Percentiles rank a stretch among this genome's conserved stretches.
phyloP scores from a whole-genome alignment of 148 eudicot genomes.

The Vaccinium macrocarpon region DNA sequence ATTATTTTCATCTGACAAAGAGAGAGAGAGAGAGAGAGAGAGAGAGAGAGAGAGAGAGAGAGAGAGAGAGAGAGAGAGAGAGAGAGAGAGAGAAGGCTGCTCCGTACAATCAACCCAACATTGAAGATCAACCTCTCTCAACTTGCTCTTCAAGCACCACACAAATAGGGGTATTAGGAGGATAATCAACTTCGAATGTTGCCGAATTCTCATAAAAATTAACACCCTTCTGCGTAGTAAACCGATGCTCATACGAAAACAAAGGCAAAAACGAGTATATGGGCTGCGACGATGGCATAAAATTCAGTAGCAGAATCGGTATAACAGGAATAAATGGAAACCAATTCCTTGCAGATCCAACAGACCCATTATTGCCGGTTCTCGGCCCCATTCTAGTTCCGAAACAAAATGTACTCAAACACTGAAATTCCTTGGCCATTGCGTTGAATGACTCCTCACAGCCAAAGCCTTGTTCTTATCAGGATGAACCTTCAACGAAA shows the following conservation, averaged over 20 bases:
- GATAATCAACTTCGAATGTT: slow-evolving; percentile 44
- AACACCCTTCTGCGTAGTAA: slow-evolving; percentile 45
- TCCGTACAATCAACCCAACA: slow-evolving; percentile 7
- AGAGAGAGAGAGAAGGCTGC: no score
- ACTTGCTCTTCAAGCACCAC: slow-evolving; percentile 29
- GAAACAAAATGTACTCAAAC: slow-evolving; percentile 47
- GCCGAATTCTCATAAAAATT: slow-evolving; percentile 41
- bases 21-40: no score
- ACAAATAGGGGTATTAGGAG: slow-evolving; percentile 32
- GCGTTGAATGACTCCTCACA: slow-evolving; percentile 56
- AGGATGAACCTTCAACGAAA: slow-evolving; percentile 12
- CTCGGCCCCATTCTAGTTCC: slow-evolving; percentile 45
- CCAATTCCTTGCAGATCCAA: slow-evolving; percentile 31
- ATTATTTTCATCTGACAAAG: no score
- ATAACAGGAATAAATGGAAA: slow-evolving; percentile 47
- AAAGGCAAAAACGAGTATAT: slow-evolving; percentile 29
- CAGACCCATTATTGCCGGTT: slow-evolving; percentile 34
- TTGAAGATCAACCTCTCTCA: slow-evolving; percentile 37
- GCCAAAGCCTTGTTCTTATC: slow-evolving; percentile 43
- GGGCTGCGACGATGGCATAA: no score
- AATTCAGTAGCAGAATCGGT: slow-evolving; percentile 43
- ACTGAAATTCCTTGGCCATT: slow-evolving; percentile 52
- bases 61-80: no score
- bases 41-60: no score
- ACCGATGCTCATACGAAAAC: slow-evolving; percentile 23